phyloP scores from a whole-genome alignment of 257 asterid species.

The Scutellaria galericulata region DNA sequence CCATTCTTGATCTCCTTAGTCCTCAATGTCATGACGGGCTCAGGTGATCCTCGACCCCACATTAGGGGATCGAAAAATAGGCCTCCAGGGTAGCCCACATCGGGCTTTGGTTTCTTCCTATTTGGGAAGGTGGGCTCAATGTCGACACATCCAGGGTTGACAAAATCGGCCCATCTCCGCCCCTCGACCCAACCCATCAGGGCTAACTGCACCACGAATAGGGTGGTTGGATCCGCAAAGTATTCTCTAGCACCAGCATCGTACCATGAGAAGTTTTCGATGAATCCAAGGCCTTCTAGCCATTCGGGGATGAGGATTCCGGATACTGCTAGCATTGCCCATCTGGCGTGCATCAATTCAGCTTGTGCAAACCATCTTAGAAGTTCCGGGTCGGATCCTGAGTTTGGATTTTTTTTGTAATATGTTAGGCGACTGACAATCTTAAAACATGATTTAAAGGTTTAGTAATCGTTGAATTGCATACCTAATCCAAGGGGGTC shows the following conservation, averaged over 20 bases:
- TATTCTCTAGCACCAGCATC: constrained; percentile 77
- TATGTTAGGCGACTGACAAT: no score
- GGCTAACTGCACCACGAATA: constrained; percentile 60
- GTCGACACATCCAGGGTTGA: constrained; percentile 81
- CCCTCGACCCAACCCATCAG: constrained; percentile 96
- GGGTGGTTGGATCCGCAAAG: constrained; percentile 72
- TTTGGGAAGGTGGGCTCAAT: constrained; percentile 66
- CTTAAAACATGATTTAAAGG: background rate
- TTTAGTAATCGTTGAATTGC: background rate
- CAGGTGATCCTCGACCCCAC: constrained; percentile 96
- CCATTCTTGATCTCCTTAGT: constrained; percentile 94
- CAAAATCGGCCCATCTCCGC: constrained; percentile 83
- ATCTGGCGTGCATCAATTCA: constrained; percentile 74
- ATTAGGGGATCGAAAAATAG: constrained; percentile 76
- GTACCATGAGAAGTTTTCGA: constrained; percentile 76
- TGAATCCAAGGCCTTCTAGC: constrained; percentile 76
- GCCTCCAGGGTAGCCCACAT: constrained; percentile 94
- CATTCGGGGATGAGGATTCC: constrained; percentile 86
- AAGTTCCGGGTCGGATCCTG: constrained; percentile 83
- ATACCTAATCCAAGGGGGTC: constrained; percentile 88
- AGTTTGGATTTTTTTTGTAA: background rate
- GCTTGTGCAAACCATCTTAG: constrained; percentile 93
- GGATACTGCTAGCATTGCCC: constrained; percentile 90
- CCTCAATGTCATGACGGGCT: constrained; percentile 85
- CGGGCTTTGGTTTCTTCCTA: constrained; percentile 65